Evolutionary conservation across 164 flowering plant genomes (phyloP), one percentile per base, ranked within the genome.

Genomic region (Tetrastigma voinierianum): DNA sequence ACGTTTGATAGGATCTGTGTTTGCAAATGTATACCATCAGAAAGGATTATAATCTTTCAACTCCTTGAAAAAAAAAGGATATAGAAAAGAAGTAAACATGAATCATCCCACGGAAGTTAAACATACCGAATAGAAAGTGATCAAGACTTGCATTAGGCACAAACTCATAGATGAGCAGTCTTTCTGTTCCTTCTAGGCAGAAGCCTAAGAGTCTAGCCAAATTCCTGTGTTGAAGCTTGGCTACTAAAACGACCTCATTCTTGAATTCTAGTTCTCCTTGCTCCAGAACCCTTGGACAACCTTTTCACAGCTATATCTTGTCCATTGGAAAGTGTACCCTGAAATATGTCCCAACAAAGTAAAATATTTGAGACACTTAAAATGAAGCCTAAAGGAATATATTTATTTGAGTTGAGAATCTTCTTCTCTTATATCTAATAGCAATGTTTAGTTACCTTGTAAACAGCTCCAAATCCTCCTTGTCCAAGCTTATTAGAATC

Each of bases 381-480:
- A 32, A 32, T 32, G 6, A 32, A 32, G 40, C 40, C 40, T 0
- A 0, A 32, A 3, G 40, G 40, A 32, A 32, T 32, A 3, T 32
- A 32, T 4, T 32, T 3, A 32, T 32, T 32, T 32, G 40, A 32
- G 40, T 32, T 32, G 40, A 32, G 40, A 0, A 3, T 32, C 4
- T 32, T 32, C 6, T 32, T 32, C 6, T 32, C 40, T 32, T 32
- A 32, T 32, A n/a, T n/a, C n/a, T n/a, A 3, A 32, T 32, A 7
- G 40, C 6, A 32, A 32, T 32, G 40, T 51, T 51, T 18, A 7
- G 8, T 8, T 67, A 67, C 76, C 76, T 58, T 68, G 62, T 68
- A 73, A 45, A 73, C 76, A 64, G 65, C 40, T 12, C 77, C 72
- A 55, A 74, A 74, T 17, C 77, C 77, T 16, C 74, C 74, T 56